A percentile compares a stretch with the other conserved stretches of the same genome.
phyloP scores from a whole-genome alignment of 371 early-diverging fungal genomes.

The Syncephalis plumigaleata region DNA sequence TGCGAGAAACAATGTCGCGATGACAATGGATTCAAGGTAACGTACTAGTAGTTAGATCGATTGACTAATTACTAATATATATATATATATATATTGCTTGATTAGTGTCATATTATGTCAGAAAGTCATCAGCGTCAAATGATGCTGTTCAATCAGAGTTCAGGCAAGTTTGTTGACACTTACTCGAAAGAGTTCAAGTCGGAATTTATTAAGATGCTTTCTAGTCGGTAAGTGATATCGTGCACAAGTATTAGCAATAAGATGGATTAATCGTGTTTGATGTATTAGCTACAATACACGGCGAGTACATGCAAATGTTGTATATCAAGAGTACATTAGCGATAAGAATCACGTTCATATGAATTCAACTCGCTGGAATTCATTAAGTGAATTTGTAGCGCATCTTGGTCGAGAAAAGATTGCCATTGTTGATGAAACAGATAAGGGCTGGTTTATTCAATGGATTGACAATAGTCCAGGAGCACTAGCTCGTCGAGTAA shows the following conservation, averaged over 20 bases:
- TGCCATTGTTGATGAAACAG: constrained; percentile 75
- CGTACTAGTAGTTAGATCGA: too few species aligned
- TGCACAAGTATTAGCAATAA: not conserved
- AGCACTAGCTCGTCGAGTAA: constrained; percentile 49
- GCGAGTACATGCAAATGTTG: constrained; percentile 73
- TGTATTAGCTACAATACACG: constrained; percentile 54
- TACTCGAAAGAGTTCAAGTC: constrained; percentile 57
- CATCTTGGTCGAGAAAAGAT: constrained; percentile 71
- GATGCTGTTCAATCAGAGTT: constrained; percentile 71
- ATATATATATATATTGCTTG: too few species aligned
- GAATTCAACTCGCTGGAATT: constrained; percentile 87
- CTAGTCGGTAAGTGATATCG: constrained; percentile 27
- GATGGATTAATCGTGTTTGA: not conserved
- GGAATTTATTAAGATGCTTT: constrained; percentile 50
- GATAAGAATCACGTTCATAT: constrained; percentile 87
- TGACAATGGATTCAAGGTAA: constrained; percentile 89
- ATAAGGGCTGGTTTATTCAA: constrained; percentile 73
- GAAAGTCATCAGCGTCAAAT: constrained; percentile 91
- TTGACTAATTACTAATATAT: too few species aligned
- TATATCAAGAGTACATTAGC: constrained; percentile 89
- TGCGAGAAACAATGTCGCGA: constrained; percentile 87
- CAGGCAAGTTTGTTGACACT: constrained; percentile 40
- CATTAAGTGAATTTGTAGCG: constrained; percentile 71
- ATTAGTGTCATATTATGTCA: constrained; percentile 73
- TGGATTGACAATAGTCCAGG: constrained; percentile 89